These are phyloP conservation scores for Neurospora tetrasperma DNA, from an alignment of 495 filamentous ascomycete species.

Conservation along the genomic window DNA sequence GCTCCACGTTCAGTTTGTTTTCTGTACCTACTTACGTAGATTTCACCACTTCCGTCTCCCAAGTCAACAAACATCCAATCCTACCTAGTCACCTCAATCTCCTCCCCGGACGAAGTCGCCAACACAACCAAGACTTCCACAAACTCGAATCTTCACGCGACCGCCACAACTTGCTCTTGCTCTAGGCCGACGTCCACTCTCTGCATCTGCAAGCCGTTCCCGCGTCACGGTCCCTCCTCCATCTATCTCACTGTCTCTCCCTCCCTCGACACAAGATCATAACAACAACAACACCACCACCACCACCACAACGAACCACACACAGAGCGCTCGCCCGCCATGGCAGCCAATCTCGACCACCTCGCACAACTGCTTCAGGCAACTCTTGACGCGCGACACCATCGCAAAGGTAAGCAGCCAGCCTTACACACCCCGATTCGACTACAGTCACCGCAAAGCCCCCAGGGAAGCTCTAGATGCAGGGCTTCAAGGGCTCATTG, in stretches of 20 bases:
- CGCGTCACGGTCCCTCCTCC: not conserved
- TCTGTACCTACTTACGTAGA: not conserved
- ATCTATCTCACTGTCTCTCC: not conserved
- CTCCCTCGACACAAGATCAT: not conserved
- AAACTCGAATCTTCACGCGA: not conserved
- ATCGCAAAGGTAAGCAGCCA: conserved; percentile 66
- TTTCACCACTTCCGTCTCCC: not conserved
- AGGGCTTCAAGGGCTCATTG: not conserved
- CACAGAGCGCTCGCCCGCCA: conserved; percentile 31
- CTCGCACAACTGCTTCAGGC: conserved; percentile 73
- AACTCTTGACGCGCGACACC: conserved; percentile 73
- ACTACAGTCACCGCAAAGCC: not conserved
- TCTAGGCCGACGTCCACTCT: not conserved
- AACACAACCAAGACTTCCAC: not conserved
- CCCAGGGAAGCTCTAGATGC: not conserved
- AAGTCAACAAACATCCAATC: not conserved
- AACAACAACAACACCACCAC: not conserved
- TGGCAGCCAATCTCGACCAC: conserved; percentile 64
- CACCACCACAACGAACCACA: not conserved
- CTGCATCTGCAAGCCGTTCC: not conserved
- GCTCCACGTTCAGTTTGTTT: not conserved
- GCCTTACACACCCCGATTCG: not conserved
- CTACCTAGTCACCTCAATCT: not conserved
- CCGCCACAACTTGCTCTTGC: not conserved
- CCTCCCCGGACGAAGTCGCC: not conserved